Evolutionary conservation across 192 early-diverging fungal species (phyloP), one percentile per base, ranked within the genome.

Genomic region (Diversispora eburnea): DNA sequence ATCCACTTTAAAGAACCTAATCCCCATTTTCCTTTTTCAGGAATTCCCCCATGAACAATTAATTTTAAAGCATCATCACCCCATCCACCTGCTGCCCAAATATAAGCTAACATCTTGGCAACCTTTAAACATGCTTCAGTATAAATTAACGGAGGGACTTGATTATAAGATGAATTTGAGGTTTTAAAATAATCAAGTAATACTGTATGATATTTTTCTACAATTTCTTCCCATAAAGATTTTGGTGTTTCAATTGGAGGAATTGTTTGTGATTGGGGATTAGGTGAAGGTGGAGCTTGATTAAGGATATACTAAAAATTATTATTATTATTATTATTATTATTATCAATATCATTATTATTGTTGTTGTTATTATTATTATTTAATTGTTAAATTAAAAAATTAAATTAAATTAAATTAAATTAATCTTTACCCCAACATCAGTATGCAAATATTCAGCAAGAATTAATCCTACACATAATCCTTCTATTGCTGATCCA

Each of bases 401-500:
- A 1, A 33, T 33, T 42, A 5, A 45, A 33, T 4, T 13, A 63
- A 3, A 3, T 39, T 22, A n/a, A 6, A 45, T 45, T 9, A 41
- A 63, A 8, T 3, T 25, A 25, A 59, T n/a, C 17, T 42, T 79
- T 81, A 91, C 91, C 68, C 84, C 83, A 65, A 86, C 67, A 51
- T 90, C 90, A 41, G 88, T 78, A 64, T 88, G 88, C 20, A 87
- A 78, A 69, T 88, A 77, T 8, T 87, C 82, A 19, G 83, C 69
- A 3, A 94, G 72, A 5, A 92, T 70, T 46, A 85, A 80, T 0
- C 89, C 88, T 73, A 85, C 87, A 42, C 86, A 81, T 19, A 88
- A 80, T 13, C 88, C 87, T 77, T 94, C 93, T 76, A 90, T 79
- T 1, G 92, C 88, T 43, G 87, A 84, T 9, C 84, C 92, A 66